Percentiles rank a stretch among this genome's conserved stretches.
Conservation (phyloP, 306 rosid species). For the Gleditsia sinensis region DNA sequence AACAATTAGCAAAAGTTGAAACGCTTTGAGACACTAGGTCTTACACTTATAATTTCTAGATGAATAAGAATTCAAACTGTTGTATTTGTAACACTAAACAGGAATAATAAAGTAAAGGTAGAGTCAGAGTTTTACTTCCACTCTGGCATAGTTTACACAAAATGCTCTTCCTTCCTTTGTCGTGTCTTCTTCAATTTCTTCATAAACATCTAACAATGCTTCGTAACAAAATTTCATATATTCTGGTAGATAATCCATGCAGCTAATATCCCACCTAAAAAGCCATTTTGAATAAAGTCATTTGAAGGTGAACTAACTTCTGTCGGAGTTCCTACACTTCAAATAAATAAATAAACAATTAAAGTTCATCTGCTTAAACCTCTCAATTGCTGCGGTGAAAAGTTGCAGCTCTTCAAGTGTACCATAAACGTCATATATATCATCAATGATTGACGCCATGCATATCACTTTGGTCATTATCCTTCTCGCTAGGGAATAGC, state of each 20-base stretch:
- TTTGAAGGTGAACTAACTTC: not conserved
- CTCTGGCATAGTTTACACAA: conserved; percentile 25
- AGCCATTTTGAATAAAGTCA: not conserved
- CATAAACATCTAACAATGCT: conserved; percentile 13
- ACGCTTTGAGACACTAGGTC: too few relatives aligned
- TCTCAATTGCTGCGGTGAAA: conserved; percentile 5
- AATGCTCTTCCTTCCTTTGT: conserved; percentile 12
- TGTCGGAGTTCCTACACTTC: too few relatives aligned
- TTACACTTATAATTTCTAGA: too few relatives aligned
- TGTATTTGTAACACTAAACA: too few relatives aligned
- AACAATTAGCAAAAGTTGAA: not conserved
- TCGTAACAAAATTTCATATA: conserved; percentile 11
- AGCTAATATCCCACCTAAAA: conserved; percentile 13
- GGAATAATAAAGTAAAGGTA: too few relatives aligned
- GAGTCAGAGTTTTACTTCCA: conserved; percentile 9
- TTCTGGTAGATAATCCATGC: conserved; percentile 11
- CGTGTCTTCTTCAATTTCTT: conserved; percentile 28
- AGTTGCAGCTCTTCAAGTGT: not conserved
- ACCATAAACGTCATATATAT: too few relatives aligned
- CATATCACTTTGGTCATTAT: not conserved
- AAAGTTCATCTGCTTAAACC: conserved; percentile 18
- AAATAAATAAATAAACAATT: not conserved
- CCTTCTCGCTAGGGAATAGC: too few relatives aligned
- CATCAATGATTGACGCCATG: not conserved
- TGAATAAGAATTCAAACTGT: too few relatives aligned